Conservation (phyloP, 176 grass and related monocot species). For the Oryza nivara region DNA sequence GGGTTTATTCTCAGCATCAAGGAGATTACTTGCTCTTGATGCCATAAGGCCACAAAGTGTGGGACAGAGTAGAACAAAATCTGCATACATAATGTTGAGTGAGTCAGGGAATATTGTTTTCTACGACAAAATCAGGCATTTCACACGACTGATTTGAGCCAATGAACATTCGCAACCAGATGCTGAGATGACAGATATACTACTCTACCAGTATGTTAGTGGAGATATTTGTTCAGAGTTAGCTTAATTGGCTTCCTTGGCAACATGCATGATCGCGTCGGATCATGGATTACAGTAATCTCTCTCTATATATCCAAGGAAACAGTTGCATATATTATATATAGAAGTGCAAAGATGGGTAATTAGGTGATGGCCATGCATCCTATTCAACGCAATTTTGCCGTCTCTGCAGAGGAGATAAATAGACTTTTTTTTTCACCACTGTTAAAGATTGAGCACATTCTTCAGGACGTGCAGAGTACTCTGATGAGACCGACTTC, state of each 20-base stretch:
- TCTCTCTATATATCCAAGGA: no score
- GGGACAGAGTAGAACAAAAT: not conserved
- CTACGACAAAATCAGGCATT: not conserved
- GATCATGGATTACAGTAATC: not conserved
- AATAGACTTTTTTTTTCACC: no score
- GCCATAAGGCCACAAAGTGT: not conserved
- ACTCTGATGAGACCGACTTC: no score
- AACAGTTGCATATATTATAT: no score
- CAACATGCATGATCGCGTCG: not conserved
- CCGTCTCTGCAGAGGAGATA: no score
- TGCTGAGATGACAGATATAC: not conserved
- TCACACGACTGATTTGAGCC: not conserved
- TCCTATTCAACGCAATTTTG: no score
- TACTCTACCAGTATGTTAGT: no score
- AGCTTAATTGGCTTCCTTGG: not conserved
- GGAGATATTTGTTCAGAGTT: not conserved
- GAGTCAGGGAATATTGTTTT: not conserved
- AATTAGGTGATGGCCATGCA: no score
- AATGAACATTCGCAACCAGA: not conserved
- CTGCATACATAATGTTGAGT: not conserved
- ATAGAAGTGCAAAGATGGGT: no score
- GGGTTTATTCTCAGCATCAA: slow-evolving; percentile 24
- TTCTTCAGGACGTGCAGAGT: no score
- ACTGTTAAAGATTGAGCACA: no score
- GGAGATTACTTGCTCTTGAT: not conserved